phyloP scores from a whole-genome alignment of 75 land plant genomes.

The Sequoia sempervirens region DNA sequence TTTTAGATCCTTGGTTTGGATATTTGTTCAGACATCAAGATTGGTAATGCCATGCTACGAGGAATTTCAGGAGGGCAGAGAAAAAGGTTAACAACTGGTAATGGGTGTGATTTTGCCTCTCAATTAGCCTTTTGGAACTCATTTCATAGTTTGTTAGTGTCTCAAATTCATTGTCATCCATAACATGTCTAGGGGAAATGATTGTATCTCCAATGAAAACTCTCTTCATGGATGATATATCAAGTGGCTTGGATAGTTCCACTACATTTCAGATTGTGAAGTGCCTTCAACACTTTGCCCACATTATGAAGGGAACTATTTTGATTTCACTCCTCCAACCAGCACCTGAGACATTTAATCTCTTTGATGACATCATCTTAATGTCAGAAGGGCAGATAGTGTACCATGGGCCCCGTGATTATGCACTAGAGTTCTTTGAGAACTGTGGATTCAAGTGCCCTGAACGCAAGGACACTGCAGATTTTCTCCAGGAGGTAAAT shows the following conservation, averaged over 20 bases:
- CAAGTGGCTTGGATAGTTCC: constrained; percentile 83
- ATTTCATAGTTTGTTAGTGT: neutral
- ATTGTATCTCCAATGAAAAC: constrained; percentile 78
- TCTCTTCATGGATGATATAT: constrained; percentile 88
- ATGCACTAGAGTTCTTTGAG: constrained; percentile 44
- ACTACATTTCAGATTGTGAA: constrained; percentile 74
- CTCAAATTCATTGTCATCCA: neutral
- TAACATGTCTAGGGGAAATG: constrained; percentile 38
- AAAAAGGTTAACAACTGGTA: constrained; percentile 35
- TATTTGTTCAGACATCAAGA: constrained; percentile 25
- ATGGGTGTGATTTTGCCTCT: neutral
- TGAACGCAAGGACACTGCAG: constrained; percentile 69
- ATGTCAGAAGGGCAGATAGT: constrained; percentile 73
- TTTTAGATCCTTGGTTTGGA: constrained; percentile 28
- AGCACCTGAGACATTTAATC: constrained; percentile 76
- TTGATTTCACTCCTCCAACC: constrained; percentile 79
- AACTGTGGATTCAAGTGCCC: constrained; percentile 73
- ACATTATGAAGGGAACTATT: constrained; percentile 58
- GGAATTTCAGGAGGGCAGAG: constrained; percentile 38
- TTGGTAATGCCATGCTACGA: constrained; percentile 26
- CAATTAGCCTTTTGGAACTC: neutral
- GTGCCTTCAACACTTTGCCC: constrained; percentile 58
- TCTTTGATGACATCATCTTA: constrained; percentile 78
- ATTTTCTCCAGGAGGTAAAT: constrained; percentile 79
- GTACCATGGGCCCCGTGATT: constrained; percentile 64